These are phyloP conservation scores for Sesbania bispinosa DNA, from an alignment of 306 rosid species.

Conservation along the genomic window DNA sequence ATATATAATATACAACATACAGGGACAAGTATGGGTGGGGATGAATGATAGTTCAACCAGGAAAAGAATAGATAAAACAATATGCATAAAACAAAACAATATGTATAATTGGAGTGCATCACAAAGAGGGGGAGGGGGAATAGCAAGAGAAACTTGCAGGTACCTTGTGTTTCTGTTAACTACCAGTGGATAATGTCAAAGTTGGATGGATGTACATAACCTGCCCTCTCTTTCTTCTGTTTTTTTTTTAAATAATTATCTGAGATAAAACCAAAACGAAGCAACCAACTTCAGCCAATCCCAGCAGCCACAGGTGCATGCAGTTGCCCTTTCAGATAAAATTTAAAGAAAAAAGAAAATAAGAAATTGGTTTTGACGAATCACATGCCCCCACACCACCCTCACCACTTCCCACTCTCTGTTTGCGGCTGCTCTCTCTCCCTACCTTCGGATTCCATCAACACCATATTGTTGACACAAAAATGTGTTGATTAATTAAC, in stretches of 20 bases:
- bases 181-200: slow-evolving; percentile 52
- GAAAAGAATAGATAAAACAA: not conserved
- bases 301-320: not conserved
- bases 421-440: not conserved
- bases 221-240: not conserved
- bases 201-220: slow-evolving; percentile 32
- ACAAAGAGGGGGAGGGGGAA: not conserved
- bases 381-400: not conserved
- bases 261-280: slow-evolving; percentile 34
- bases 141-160: slow-evolving; percentile 29
- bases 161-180: slow-evolving; percentile 18
- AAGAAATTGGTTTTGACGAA: slow-evolving; percentile 7
- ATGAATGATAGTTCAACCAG: not conserved
- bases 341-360: not conserved
- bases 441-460: not conserved
- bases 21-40: no score
- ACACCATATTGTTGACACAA: not conserved
- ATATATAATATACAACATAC: no score
- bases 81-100: no score
- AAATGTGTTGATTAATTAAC: not conserved
- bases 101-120: not conserved
- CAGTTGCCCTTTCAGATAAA: slow-evolving; percentile 11
- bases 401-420: not conserved
- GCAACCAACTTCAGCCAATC: slow-evolving; percentile 31
- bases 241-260: no score